phyloP scores from a whole-genome alignment of 208 protist genomes.

The Trypanosoma brucei region DNA sequence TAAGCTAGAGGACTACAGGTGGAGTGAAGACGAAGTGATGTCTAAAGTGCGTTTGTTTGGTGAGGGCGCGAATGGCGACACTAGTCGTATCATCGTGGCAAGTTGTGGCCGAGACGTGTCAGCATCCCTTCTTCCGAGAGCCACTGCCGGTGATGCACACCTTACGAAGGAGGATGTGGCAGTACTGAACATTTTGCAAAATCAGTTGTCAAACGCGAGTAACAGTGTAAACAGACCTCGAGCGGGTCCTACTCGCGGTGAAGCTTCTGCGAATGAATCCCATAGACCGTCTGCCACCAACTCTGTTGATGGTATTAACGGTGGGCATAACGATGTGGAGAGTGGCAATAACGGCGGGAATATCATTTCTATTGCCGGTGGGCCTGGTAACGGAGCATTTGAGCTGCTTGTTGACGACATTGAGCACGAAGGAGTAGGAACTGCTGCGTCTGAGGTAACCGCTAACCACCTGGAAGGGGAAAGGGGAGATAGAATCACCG shows the following conservation, averaged over 20 bases:
- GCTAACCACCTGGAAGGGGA: background rate
- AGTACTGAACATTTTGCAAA: background rate
- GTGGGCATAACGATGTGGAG: background rate
- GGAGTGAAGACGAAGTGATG: constrained; percentile 11
- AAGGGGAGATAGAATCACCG: background rate
- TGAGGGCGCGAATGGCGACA: background rate
- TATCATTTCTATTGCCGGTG: background rate
- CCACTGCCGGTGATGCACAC: background rate
- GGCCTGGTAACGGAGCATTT: background rate
- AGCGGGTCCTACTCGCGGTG: background rate
- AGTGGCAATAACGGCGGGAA: background rate
- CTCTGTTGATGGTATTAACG: background rate
- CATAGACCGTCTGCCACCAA: background rate
- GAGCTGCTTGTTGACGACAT: background rate
- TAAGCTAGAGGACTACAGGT: constrained; percentile 14
- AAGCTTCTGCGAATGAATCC: background rate
- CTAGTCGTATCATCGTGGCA: constrained; percentile 2
- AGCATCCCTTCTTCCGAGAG: constrained; percentile 1
- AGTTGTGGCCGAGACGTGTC: constrained; percentile 12
- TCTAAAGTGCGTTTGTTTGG: background rate
- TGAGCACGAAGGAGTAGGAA: background rate
- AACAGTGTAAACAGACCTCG: background rate
- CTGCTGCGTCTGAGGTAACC: background rate
- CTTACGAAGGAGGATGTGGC: constrained; percentile 12
- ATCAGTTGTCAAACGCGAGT: background rate